Evolutionary conservation across 441 rosid species (phyloP).

Genomic region (Euphorbia celastroides): DNA sequence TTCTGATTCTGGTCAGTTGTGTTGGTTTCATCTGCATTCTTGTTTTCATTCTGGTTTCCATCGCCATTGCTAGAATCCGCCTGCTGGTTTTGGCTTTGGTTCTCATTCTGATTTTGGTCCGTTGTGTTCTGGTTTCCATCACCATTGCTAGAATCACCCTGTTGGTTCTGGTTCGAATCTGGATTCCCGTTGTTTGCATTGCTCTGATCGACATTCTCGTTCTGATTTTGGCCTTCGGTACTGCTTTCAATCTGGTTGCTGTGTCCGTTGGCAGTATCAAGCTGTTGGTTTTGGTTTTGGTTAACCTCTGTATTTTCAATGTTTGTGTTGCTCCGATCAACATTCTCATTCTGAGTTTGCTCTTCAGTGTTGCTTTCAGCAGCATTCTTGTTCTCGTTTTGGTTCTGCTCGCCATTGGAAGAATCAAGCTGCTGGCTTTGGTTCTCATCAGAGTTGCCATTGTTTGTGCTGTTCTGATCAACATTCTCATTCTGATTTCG

Average conservation of each 20-base stretch:
- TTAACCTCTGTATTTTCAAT: constrained; percentile 9
- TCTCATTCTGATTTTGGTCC: constrained; percentile 14
- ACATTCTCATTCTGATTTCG: constrained; percentile 9
- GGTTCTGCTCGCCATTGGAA: background rate
- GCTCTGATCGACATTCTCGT: constrained; percentile 8
- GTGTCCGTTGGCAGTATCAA: background rate
- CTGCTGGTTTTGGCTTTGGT: too few species aligned
- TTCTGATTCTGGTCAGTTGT: constrained; percentile 4
- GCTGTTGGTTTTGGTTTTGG: constrained; percentile 20
- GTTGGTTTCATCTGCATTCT: background rate
- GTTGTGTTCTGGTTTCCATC: constrained; percentile 15
- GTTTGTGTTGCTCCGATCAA: constrained; percentile 6
- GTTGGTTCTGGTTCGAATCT: constrained; percentile 22
- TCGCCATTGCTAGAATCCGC: background rate
- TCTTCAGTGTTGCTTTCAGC: background rate
- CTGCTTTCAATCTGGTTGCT: background rate
- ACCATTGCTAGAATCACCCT: background rate
- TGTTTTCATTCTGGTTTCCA: background rate
- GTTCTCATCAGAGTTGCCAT: constrained; percentile 10
- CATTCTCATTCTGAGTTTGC: constrained; percentile 10
- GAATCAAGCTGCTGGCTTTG: constrained; percentile 16
- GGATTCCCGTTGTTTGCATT: background rate
- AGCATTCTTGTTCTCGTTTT: background rate
- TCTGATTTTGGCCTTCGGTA: background rate
- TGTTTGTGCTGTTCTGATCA: constrained; percentile 1